Evolutionary conservation across 805 yeast genomes (phyloP), one percentile per base, ranked within the genome.

Genomic region (Kluyveromyces starmeri): DNA sequence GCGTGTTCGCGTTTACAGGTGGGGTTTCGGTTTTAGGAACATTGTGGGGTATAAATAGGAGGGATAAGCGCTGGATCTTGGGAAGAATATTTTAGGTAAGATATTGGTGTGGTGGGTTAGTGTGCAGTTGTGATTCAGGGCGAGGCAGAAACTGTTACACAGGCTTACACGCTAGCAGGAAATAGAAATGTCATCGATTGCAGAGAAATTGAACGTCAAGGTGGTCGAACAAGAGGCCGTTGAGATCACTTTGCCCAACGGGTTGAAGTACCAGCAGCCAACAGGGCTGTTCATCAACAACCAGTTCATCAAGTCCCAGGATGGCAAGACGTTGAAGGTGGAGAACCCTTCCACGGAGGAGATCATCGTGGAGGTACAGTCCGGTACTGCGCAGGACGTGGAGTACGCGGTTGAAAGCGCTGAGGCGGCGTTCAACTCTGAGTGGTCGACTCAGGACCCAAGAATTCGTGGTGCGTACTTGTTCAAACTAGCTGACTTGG

Each of bases 241-340:
- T 12, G 9, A 17, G 12, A 58, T 79, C 43, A 70, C 68, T 7
- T 62, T 77, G 40, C 86, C 88, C 42, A 78, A 75, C 44, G 88
- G 88, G 18, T 45, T 62, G 20, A 62, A 67, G 22, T 81, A 79
- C 53, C 68, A 73, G 34, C 94, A 83, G 64, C 95, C 95, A 48
- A 78, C 82, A 8, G 96, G 96, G 43, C 64, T 88, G 48, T 88
- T 83, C 69, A 84, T 88, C 58, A 80, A 84, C 67, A 83, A 83
- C 61, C 83, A 83, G 58, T 84, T 81, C 51, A 78, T 79, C 37
- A 49, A 64, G 32, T 69, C 83, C 6, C 59, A 62, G 21, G 70
- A 71, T 36, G 72, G 70, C 36, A 65, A 71, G 50, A 73, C 76
- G n/a, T 63, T 81, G 39, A 53, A 62, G 4, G 72, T 68, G 11